Conservation (phyloP, 2,329 filamentous ascomycete species). For the Neonectria sp. region DNA sequence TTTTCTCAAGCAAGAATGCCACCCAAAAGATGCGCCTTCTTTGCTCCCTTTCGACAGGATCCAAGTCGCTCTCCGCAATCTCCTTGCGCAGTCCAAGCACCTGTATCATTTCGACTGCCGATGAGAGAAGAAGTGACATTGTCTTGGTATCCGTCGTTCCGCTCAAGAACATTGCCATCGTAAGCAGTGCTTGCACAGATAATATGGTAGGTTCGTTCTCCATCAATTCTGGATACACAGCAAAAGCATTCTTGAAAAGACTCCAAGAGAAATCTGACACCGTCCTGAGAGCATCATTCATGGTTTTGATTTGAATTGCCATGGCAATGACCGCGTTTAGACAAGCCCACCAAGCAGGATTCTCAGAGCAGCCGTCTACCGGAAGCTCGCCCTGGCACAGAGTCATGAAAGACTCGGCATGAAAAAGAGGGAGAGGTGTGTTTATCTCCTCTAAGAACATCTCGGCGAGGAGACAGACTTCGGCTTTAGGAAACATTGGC, state of each 20-base stretch:
- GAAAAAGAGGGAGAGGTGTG: background rate
- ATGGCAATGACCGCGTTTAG: slow-evolving; percentile 1
- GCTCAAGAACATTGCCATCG: slow-evolving; percentile 4
- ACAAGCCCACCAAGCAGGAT: background rate
- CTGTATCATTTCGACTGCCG: background rate
- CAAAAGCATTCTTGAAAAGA: slow-evolving; percentile 1
- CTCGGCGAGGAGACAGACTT: background rate
- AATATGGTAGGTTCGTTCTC: background rate
- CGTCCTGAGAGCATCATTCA: background rate
- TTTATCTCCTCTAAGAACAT: background rate
- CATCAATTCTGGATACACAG: background rate
- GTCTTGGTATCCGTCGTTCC: slow-evolving; percentile 4
- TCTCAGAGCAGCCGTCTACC: background rate
- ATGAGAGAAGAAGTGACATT: slow-evolving; percentile 1
- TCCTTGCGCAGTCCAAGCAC: background rate
- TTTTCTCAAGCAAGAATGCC: background rate
- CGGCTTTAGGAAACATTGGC: background rate
- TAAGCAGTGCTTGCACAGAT: background rate
- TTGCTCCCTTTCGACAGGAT: background rate
- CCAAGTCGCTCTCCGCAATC: background rate
- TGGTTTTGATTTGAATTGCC: background rate
- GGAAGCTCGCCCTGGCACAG: background rate
- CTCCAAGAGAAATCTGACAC: slow-evolving; percentile 5
- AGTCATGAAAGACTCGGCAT: background rate
- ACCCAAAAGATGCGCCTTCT: background rate